Percentiles rank a stretch among this genome's conserved stretches.
These are phyloP conservation scores for Aspergillus heteromorphus DNA, from an alignment of 495 filamentous ascomycete species.

Conservation along the genomic window DNA sequence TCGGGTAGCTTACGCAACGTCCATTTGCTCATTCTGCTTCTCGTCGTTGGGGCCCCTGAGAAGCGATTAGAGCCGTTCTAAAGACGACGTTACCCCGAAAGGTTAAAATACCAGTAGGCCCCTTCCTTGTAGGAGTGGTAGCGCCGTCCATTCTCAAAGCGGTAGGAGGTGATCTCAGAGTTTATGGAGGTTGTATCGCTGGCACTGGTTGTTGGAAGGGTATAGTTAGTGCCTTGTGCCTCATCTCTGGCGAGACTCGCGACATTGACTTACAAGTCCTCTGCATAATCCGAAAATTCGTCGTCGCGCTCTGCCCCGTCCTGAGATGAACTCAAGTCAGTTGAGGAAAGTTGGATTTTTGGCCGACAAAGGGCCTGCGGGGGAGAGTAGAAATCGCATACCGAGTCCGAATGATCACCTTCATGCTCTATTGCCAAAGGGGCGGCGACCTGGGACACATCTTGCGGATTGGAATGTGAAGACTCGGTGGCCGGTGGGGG, in stretches of 20 bases:
- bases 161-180: constrained; percentile 22
- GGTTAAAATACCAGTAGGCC: constrained; percentile 12
- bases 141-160: constrained; percentile 29
- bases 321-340: not conserved
- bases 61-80: not conserved
- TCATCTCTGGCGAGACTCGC: not conserved
- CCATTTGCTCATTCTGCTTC: constrained; percentile 24
- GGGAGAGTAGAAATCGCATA: not conserved
- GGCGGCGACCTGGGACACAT: not conserved
- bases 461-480: not conserved
- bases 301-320: constrained; percentile 4
- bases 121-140: constrained; percentile 34
- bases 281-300: constrained; percentile 12
- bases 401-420: not conserved
- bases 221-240: too few species aligned
- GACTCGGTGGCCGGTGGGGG: not conserved
- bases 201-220: not conserved
- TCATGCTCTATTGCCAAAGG: not conserved
- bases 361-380: too few species aligned
- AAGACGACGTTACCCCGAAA: not conserved
- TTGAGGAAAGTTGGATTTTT: too few species aligned
- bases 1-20: constrained; percentile 21
- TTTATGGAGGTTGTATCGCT: constrained; percentile 19
- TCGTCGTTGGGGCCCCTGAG: constrained; percentile 34
- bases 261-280: constrained; percentile 7